A percentile compares a stretch with the other conserved stretches of the same genome.
Evolutionary conservation across 2,329 filamentous ascomycete species (phyloP).

Genomic region (Claviceps sp.): DNA sequence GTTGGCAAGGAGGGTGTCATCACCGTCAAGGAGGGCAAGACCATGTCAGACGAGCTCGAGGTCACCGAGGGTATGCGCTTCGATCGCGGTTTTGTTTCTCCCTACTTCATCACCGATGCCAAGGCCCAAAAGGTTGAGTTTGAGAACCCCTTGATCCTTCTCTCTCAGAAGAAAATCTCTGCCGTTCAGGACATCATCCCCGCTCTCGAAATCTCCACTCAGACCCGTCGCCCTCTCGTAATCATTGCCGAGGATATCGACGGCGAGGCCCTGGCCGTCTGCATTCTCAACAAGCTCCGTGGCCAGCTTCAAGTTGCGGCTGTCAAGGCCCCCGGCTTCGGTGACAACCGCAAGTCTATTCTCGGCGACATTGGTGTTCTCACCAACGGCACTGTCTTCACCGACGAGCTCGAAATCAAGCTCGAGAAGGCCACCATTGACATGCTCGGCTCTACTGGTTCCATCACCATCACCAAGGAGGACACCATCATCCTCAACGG

Average conservation of each 20-base stretch:
- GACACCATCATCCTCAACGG: slow-evolving; percentile 98
- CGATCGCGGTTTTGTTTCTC: slow-evolving; percentile 95
- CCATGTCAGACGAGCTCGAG: slow-evolving; percentile 92
- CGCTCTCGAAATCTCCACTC: slow-evolving; percentile 91
- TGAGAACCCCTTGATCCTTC: slow-evolving; percentile 95
- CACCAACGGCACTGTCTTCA: slow-evolving; percentile 96
- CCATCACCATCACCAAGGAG: slow-evolving; percentile 99
- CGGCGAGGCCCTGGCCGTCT: slow-evolving; percentile 93
- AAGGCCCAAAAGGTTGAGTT: slow-evolving; percentile 99
- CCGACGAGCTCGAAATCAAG: slow-evolving; percentile 96
- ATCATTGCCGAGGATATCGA: slow-evolving; percentile 99
- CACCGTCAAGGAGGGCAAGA: slow-evolving; percentile 99
- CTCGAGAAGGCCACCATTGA: slow-evolving; percentile 95
- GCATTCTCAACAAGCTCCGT: slow-evolving; percentile 99
- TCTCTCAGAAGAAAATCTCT: slow-evolving; percentile 99
- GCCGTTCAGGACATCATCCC: slow-evolving; percentile 98
- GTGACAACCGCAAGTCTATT: slow-evolving; percentile 99
- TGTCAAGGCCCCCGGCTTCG: slow-evolving; percentile 97
- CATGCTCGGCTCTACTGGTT: slow-evolving; percentile 91
- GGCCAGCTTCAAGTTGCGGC: slow-evolving; percentile 97
- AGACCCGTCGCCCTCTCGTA: slow-evolving; percentile 85
- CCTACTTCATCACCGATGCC: slow-evolving; percentile 99
- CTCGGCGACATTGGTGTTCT: slow-evolving; percentile 92
- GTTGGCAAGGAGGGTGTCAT: slow-evolving; percentile 99
- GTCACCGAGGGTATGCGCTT: slow-evolving; percentile 99